Evolutionary conservation across 768 basidiomycete species (phyloP), one percentile per base, ranked within the genome.

Genomic region (Amanita jacksonii): DNA sequence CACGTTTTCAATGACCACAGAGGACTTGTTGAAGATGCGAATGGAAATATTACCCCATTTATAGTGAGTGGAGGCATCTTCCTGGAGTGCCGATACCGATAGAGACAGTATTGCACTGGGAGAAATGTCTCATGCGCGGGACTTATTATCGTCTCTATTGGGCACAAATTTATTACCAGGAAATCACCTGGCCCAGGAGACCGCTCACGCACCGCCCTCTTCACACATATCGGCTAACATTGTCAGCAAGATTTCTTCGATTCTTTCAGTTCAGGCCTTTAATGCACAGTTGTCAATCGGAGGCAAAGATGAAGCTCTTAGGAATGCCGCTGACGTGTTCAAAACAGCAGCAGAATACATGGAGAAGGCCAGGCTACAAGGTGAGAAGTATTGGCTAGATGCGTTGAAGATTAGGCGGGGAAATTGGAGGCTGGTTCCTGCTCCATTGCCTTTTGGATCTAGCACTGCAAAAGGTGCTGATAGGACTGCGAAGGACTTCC

Each of bases 351-450:
- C 84, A 2, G 70, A 74, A 43, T 73, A 74, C 42, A 76, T 88
- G 63, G 84, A 87, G 54, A 66, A 74, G 38, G 68, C 75, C 16
- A 67, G 79, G 31, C 51, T 73, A 7, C 66, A 72, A 38, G 74
- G 79, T 32, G 85, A 88, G 55, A 76, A 68, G 47, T 89, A 89
- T 52, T 91, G 88, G 88, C 68, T 79, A 5, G 77, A 89, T 56
- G 88, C 88, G 3, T 67, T 91, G 36, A 82, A 76, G 56, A 79
- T 85, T 35, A 67, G 88, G 49, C 63, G 74, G 53, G 77, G 71
- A 6, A 90, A 91, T 52, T 91, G 88, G 88, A 73, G 81, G 10
- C 63, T 91, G 25, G 74, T 82, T 33, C 84, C 86, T 24, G 83
- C 86, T 7, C 86, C 87, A 18, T 69, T 88, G 30, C 86, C 84